phyloP scores from a whole-genome alignment of 2,329 filamentous ascomycete species.

The Capronia americana region DNA sequence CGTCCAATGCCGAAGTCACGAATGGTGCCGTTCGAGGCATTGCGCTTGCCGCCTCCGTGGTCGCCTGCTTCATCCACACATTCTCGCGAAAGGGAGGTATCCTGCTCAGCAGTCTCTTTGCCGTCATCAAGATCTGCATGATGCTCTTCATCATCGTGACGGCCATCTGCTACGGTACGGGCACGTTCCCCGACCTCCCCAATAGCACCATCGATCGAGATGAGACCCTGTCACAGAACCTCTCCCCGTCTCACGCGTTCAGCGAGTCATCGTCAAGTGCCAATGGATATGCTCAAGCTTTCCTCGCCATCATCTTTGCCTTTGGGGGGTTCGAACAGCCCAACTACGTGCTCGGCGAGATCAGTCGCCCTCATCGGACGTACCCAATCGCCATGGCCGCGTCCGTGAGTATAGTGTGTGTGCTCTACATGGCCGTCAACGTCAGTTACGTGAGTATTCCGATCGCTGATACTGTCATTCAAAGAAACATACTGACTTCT shows the following conservation, averaged over 20 bases:
- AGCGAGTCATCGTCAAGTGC: conserved; percentile 30
- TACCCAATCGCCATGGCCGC: conserved; percentile 47
- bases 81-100: conserved; percentile 59
- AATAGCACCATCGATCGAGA: conserved; percentile 18
- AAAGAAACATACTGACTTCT: conserved; percentile 5
- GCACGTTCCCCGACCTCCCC: conserved; percentile 35
- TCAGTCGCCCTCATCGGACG: conserved; percentile 48
- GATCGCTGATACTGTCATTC: neutral
- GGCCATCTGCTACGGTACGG: conserved; percentile 44
- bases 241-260: conserved; percentile 40
- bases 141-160: conserved; percentile 54
- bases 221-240: conserved; percentile 41
- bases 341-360: conserved; percentile 52
- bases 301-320: conserved; percentile 40
- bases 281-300: conserved; percentile 44
- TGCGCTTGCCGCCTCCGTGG: conserved; percentile 53
- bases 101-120: conserved; percentile 59
- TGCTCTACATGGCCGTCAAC: conserved; percentile 51
- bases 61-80: conserved; percentile 57
- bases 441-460: conserved; percentile 52
- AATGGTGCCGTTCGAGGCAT: conserved; percentile 53
- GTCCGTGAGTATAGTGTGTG: conserved; percentile 44
- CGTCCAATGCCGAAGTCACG: conserved; percentile 44
- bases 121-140: conserved; percentile 57
- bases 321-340: conserved; percentile 55